These are phyloP conservation scores for Phytophthora hybrid DNA, from an alignment of 352 stramenopile species.

Conservation along the genomic window DNA sequence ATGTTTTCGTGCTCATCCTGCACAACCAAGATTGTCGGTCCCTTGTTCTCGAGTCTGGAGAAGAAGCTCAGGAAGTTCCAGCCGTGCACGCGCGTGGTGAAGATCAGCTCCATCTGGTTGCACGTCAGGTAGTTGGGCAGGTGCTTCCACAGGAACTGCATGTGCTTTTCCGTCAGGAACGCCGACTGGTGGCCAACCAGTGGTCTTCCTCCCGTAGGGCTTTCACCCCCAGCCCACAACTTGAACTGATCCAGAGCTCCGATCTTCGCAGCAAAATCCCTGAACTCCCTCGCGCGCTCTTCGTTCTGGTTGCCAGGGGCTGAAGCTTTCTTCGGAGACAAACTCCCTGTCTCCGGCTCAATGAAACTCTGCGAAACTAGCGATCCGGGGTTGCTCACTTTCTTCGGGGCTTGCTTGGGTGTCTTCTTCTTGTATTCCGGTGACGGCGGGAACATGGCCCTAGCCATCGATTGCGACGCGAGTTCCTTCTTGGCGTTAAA, in stretches of 20 bases:
- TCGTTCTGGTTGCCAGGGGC: constrained; percentile 29
- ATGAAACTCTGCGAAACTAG: constrained; percentile 47
- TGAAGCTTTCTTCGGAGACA: constrained; percentile 24
- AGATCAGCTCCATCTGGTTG: constrained; percentile 79
- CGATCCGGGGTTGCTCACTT: constrained; percentile 15
- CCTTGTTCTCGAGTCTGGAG: constrained; percentile 60
- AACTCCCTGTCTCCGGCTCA: constrained; percentile 32
- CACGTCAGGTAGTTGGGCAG: constrained; percentile 69
- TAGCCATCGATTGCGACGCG: constrained; percentile 61
- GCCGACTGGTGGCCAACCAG: constrained; percentile 49
- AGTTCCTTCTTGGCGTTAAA: constrained; percentile 45
- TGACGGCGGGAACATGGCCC: constrained; percentile 71
- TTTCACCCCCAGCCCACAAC: constrained; percentile 45
- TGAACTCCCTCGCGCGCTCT: constrained; percentile 40
- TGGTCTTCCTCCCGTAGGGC: constrained; percentile 33
- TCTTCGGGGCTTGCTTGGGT: constrained; percentile 20
- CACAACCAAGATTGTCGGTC: constrained; percentile 70
- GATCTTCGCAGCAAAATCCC: constrained; percentile 61
- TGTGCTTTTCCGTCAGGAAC: constrained; percentile 73
- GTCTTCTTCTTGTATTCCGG: constrained; percentile 67
- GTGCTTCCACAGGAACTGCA: constrained; percentile 71
- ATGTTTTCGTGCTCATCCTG: constrained; percentile 77
- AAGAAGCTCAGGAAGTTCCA: constrained; percentile 83
- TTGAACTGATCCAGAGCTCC: constrained; percentile 69
- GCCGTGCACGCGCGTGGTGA: constrained; percentile 66